Conservation (phyloP, 2,329 filamentous ascomycete species). For the Penicillium janthinellum region DNA sequence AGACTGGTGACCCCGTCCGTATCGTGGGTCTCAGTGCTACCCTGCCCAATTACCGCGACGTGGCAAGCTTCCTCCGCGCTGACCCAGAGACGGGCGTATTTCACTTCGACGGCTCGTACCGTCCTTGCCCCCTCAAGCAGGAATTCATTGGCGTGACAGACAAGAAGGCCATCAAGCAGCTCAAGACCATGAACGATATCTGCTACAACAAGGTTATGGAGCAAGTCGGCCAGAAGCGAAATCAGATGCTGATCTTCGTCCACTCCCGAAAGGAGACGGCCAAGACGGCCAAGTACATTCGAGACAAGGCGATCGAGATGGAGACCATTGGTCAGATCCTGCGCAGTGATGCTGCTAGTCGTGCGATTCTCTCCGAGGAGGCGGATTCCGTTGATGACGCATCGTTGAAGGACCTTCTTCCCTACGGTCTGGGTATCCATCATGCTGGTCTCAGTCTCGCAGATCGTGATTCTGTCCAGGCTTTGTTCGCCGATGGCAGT, state of each 20-base stretch:
- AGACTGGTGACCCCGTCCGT: slow-evolving; percentile 89
- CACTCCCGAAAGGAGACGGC: slow-evolving; percentile 98
- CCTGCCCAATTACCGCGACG: slow-evolving; percentile 93
- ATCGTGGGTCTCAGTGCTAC: slow-evolving; percentile 93
- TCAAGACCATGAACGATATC: slow-evolving; percentile 99
- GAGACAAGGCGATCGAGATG: slow-evolving; percentile 94
- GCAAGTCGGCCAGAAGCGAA: slow-evolving; percentile 87
- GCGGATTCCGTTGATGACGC: slow-evolving; percentile 78
- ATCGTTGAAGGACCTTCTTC: slow-evolving; percentile 89
- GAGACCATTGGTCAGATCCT: slow-evolving; percentile 97
- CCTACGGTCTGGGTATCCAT: slow-evolving; percentile 97
- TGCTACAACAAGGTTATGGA: slow-evolving; percentile 97
- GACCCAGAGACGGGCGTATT: slow-evolving; percentile 84
- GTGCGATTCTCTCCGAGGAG: slow-evolving; percentile 84
- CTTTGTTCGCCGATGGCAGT: slow-evolving; percentile 85
- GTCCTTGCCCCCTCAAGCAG: slow-evolving; percentile 91
- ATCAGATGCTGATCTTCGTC: slow-evolving; percentile 99
- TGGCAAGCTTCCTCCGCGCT: slow-evolving; percentile 90
- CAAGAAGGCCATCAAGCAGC: slow-evolving; percentile 96
- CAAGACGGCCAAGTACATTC: slow-evolving; percentile 93
- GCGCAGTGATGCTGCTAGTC: slow-evolving; percentile 85
- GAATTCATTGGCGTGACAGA: slow-evolving; percentile 98
- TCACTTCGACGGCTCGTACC: slow-evolving; percentile 92
- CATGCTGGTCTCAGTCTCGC: slow-evolving; percentile 95
- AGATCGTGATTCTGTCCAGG: slow-evolving; percentile 94